phyloP scores from a whole-genome alignment of 306 rosid genomes.

The Cucurbita maxima region DNA sequence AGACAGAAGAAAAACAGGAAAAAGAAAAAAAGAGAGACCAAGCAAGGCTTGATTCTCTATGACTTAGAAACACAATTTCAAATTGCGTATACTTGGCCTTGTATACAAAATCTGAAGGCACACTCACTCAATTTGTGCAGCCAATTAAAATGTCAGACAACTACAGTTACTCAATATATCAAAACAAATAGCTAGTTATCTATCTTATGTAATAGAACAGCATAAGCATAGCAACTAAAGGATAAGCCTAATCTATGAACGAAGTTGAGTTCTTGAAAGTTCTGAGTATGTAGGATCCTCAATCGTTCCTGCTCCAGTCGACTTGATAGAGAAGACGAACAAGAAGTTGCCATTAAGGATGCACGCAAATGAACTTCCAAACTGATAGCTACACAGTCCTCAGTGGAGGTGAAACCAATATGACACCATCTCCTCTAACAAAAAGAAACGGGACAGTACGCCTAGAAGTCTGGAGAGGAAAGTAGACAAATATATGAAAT shows the following conservation, averaged over 20 bases:
- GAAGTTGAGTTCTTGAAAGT: neutral
- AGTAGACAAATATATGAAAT: neutral
- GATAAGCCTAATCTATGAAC: neutral
- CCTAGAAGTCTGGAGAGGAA: conserved; percentile 63
- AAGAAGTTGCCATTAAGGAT: neutral
- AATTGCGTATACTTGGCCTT: neutral
- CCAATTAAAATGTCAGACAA: neutral
- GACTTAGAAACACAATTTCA: neutral
- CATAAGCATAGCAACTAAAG: neutral
- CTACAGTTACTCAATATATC: neutral
- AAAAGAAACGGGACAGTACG: conserved; percentile 87
- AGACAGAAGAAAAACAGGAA: neutral
- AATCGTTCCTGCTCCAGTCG: neutral
- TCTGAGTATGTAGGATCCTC: no score
- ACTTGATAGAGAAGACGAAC: neutral
- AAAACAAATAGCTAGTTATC: neutral
- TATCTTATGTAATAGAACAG: neutral
- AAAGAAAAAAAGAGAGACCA: neutral
- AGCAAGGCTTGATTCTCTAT: neutral
- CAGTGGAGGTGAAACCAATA: conserved; percentile 91
- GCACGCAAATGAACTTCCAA: neutral
- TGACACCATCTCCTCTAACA: conserved; percentile 98
- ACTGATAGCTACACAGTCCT: conserved; percentile 28
- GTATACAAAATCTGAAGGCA: neutral
- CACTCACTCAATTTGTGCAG: neutral